Evolutionary conservation across 2,329 filamentous ascomycete genomes (phyloP), one percentile per base, ranked within the genome.

Genomic region (Coniochaeta sp.): DNA sequence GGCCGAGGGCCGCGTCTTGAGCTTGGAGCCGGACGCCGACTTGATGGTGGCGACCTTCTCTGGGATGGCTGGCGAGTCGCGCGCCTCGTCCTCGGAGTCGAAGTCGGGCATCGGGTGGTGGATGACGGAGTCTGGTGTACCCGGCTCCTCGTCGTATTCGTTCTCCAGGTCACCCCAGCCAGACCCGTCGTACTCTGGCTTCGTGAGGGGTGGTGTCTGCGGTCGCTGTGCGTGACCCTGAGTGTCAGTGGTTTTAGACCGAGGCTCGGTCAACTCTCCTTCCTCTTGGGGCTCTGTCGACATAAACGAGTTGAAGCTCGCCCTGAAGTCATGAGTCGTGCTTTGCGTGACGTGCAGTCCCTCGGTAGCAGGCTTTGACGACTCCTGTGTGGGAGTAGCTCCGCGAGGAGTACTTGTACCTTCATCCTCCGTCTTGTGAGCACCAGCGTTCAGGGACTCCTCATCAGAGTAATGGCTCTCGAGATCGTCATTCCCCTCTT

Each of bases 51-150:
- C 91, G 55, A 91, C 77, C 55, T 87, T 85, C 67, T 96, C 92
- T 1, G 93, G 92, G 61, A 98, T 85, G 38, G 80, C 80, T 1
- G 86, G 85, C 0, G 85, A 84, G 54, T 81, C 77, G 9, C 80
- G 76, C 1, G 78, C 75, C 19, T 76, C 73, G 24, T 67, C 19
- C 71, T 70, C 24, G 14, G 12, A 40, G 69, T 71, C 19, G 71
- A 67, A 55, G 52, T 80, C 77, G 2, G 76, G 73, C 55, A 90
- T 73, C 2, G 87, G 85, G 68, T 93, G 90, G 63, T 90, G 89
- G 64, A 97, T 93, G 24, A 98, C 93, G 7, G 93, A 98, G 57
- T 92, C 90, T 16, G 93, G 93, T 8, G 91, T 96, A 36, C 86
- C 84, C 10, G 86, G 85, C 63, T 89, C 87, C 1, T 84, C 76